Evolutionary conservation across 2,329 filamentous ascomycete species (phyloP), one percentile per base, ranked within the genome.

Genomic region (Nannizziopsis barbatae): DNA sequence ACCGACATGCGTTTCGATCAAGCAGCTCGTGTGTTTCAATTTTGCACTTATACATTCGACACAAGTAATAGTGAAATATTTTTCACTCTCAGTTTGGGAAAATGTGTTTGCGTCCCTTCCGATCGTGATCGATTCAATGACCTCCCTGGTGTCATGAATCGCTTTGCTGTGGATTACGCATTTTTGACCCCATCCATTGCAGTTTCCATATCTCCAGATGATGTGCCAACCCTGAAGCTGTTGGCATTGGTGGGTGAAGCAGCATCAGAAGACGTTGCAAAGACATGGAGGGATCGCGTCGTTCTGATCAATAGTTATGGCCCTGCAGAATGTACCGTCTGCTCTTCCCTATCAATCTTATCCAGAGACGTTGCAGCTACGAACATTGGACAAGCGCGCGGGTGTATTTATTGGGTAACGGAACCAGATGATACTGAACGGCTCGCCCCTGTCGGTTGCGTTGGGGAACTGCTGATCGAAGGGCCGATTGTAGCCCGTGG

Each of bases 101-200:
- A 68, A 10, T 65, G 62, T 15, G 56, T 72, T 14, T 71, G 67
- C 51, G 64, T 71, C 2, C 69, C 68, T 2, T 65, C 64, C 50
- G 55, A 67, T 54, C 50, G 63, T 50, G 63, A 68, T 11, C 62
- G 69, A 3, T 62, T 69, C 56, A 69, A 71, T 50, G 66, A 69
- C 42, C 63, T 76, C 4, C 60, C 64, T 1, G 67, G 65, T 0
- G 67, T 65, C 1, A 71, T 77, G 35, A 64, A 66, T 5, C 54
- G 64, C 0, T 71, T 74, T 65, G 59, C 67, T 7, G 69, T 71
- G 27, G 72, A 65, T 22, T 71, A 67, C 68, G 71, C 68, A 1
- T 73, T 75, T 57, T 70, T 80, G 59, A 80, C 77, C 0, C 72
- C 75, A 0, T 66, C 74, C 0, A 65, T 80, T n/a, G 75, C 75